Evolutionary conservation across 805 yeast species (phyloP).

Genomic region (Lipomyces sp.): DNA sequence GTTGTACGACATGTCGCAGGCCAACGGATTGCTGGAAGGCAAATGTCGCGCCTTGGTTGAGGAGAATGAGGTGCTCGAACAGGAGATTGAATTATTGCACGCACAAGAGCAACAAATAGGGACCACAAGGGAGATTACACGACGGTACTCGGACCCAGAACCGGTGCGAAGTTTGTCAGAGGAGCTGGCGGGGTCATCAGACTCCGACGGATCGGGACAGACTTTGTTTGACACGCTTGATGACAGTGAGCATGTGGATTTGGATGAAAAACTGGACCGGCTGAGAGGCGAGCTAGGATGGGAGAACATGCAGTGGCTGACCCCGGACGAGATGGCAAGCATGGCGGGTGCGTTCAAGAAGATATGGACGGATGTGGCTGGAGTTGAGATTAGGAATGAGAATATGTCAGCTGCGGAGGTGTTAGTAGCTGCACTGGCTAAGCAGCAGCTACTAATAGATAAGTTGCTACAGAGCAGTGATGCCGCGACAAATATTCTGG

Average conservation of each 20-base stretch:
- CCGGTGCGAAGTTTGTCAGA: neutral
- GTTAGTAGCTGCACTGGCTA: conserved; percentile 19
- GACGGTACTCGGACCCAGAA: conserved; percentile 1
- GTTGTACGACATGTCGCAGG: conserved; percentile 9
- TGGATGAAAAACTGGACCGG: conserved; percentile 19
- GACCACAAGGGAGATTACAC: neutral
- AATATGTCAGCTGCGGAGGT: conserved; percentile 8
- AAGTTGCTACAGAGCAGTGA: conserved; percentile 7
- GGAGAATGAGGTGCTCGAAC: conserved; percentile 11
- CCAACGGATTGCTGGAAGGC: conserved; percentile 18
- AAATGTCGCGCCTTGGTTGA: conserved; percentile 8
- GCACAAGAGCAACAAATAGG: conserved; percentile 3
- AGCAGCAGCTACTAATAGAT: conserved; percentile 24
- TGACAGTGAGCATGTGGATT: conserved; percentile 16
- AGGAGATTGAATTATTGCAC: conserved; percentile 4
- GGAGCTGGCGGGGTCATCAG: conserved; percentile 3
- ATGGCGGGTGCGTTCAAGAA: conserved; percentile 4
- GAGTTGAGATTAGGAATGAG: neutral
- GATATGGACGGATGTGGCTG: neutral
- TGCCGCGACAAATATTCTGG: neutral
- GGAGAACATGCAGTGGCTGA: conserved; percentile 17
- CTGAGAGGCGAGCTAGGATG: conserved; percentile 13
- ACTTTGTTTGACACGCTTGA: neutral
- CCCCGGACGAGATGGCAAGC: conserved; percentile 20
- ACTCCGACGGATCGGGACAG: conserved; percentile 5